Evolutionary conservation across 495 filamentous ascomycete genomes (phyloP).

Genomic region (Acidiella bohemica): DNA sequence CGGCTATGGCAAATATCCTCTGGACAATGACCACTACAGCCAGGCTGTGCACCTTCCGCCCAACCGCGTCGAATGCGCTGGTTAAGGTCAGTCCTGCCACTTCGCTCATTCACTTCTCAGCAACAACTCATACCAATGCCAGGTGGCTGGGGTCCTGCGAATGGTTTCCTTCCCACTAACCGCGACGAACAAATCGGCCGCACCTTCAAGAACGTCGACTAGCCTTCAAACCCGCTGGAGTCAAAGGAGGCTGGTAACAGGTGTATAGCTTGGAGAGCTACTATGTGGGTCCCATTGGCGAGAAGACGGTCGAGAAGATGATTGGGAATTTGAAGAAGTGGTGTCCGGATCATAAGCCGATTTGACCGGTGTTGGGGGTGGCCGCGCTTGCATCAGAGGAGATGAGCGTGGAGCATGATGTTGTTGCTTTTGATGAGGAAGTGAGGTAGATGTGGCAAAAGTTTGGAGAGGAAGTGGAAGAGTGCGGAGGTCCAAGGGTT

Average conservation of each 20-base stretch:
- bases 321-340: constrained; percentile 13
- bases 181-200: constrained; percentile 16
- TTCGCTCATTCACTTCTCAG: neutral
- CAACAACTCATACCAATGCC: neutral
- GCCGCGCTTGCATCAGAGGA: constrained; percentile 10
- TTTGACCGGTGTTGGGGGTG: constrained; percentile 18
- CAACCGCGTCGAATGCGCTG: constrained; percentile 13
- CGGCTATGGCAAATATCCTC: constrained; percentile 3
- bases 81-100: constrained; percentile 15
- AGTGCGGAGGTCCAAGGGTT: no score
- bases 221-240: constrained; percentile 12
- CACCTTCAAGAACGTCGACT: constrained; percentile 20
- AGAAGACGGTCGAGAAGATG: constrained; percentile 6
- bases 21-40: constrained; percentile 11
- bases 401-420: constrained; percentile 23
- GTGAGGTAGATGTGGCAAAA: no score
- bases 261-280: constrained; percentile 17
- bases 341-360: constrained; percentile 15
- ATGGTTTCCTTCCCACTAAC: neutral
- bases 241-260: constrained; percentile 15
- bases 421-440: constrained; percentile 15
- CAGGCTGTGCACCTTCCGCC: constrained; percentile 15
- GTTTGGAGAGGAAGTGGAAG: no score
- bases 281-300: constrained; percentile 9
- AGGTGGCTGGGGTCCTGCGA: constrained; percentile 20